Conservation (phyloP, 148 eudicot genomes). For the Silene uniflora region DNA sequence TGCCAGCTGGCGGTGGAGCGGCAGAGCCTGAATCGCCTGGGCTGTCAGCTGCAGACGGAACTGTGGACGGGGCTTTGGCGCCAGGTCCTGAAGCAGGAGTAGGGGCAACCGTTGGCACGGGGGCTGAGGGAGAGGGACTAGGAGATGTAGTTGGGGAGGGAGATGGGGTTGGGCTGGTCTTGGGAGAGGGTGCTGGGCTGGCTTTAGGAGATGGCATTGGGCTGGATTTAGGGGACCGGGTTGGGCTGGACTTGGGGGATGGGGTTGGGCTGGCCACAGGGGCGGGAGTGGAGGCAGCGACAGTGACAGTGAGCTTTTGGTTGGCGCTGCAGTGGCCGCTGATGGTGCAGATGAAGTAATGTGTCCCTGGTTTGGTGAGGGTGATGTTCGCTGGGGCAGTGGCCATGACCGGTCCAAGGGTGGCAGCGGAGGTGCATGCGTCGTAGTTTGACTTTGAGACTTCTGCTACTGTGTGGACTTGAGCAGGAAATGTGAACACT, state of each 20-base stretch:
- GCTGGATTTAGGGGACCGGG: slow-evolving; percentile 7
- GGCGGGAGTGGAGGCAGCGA: slow-evolving; percentile 22
- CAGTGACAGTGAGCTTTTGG: slow-evolving; percentile 47
- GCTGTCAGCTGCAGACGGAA: background rate
- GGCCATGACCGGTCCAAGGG: slow-evolving; percentile 26
- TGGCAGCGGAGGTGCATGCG: slow-evolving; percentile 29
- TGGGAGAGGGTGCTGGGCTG: slow-evolving; percentile 11
- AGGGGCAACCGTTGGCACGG: background rate
- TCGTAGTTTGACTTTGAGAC: slow-evolving; percentile 40
- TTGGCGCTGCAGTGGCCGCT: slow-evolving; percentile 35
- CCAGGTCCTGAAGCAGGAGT: background rate
- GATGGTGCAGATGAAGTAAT: slow-evolving; percentile 56
- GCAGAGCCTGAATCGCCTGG: slow-evolving; percentile 1
- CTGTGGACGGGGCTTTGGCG: too few species aligned
- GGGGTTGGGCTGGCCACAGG: slow-evolving; percentile 13
- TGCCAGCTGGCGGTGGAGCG: slow-evolving; percentile 11
- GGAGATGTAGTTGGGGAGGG: background rate
- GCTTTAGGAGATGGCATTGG: background rate
- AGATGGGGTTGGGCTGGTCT: background rate
- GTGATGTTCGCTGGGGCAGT: slow-evolving; percentile 46
- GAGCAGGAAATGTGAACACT: slow-evolving; percentile 52
- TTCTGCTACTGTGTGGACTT: slow-evolving; percentile 55
- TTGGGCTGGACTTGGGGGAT: slow-evolving; percentile 9
- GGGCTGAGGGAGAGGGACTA: background rate
- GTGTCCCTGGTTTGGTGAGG: slow-evolving; percentile 36